Conservation (phyloP, 495 filamentous ascomycete species). For the Penicillium canescens region DNA sequence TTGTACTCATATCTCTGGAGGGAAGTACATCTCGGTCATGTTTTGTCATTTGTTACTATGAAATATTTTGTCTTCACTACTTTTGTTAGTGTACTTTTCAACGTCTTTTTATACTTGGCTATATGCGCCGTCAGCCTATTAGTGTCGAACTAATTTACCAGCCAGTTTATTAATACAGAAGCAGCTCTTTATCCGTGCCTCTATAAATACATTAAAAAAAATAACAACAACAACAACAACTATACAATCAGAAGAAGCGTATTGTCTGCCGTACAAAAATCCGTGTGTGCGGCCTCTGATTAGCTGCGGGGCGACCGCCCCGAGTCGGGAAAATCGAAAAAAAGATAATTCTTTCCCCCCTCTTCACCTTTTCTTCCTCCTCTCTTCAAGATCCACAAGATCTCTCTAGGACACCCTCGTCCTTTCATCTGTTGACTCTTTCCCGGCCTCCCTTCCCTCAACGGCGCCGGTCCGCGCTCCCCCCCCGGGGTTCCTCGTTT, state of each 20-base stretch:
- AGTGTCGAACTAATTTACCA: too few relatives aligned
- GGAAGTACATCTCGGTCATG: too few relatives aligned
- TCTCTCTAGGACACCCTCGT: slow-evolving; percentile 21
- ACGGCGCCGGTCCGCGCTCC: slow-evolving; percentile 15
- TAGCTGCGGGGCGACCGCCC: slow-evolving; percentile 45
- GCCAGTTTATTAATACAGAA: too few relatives aligned
- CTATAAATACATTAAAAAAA: too few relatives aligned
- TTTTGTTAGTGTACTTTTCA: too few relatives aligned
- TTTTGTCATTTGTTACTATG: too few relatives aligned
- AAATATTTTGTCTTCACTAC: too few relatives aligned
- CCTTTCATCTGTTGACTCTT: slow-evolving; percentile 6
- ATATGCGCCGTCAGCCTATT: too few relatives aligned
- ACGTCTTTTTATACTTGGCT: too few relatives aligned
- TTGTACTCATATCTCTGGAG: too few relatives aligned
- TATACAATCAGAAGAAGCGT: not conserved
- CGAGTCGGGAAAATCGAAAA: slow-evolving; percentile 40
- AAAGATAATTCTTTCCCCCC: slow-evolving; percentile 20
- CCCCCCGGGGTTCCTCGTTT: slow-evolving; percentile 18
- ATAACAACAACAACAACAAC: too few relatives aligned
- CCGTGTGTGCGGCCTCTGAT: slow-evolving; percentile 42
- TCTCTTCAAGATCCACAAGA: slow-evolving; percentile 25
- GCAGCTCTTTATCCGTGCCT: too few relatives aligned
- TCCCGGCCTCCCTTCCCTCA: slow-evolving; percentile 3
- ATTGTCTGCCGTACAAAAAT: slow-evolving; percentile 6
- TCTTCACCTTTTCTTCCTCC: slow-evolving; percentile 14